phyloP scores from a whole-genome alignment of 78 protist species.

The Mastigamoeba balamuthi region DNA sequence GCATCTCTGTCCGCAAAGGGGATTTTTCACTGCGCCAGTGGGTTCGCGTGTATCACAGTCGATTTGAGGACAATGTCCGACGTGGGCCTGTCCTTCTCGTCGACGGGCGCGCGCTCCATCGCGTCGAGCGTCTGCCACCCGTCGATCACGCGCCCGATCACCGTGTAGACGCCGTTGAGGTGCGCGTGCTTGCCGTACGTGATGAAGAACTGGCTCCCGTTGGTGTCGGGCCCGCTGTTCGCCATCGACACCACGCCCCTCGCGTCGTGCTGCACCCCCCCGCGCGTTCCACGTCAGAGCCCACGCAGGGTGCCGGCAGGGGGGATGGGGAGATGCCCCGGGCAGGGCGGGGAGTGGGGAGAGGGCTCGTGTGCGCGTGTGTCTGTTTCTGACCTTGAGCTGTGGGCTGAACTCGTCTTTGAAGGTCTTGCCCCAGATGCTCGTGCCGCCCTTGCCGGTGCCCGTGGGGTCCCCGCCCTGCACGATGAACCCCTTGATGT shows the following conservation, averaged over 20 bases:
- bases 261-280: slow-evolving; percentile 42
- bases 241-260: slow-evolving; percentile 77
- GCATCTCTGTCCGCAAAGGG: no score
- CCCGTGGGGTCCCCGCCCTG: slow-evolving; percentile 88
- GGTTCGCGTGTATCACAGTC: slow-evolving; percentile 79
- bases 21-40: no score
- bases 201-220: slow-evolving; percentile 71
- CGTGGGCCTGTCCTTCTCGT: slow-evolving; percentile 59
- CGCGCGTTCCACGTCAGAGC: not conserved
- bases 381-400: slow-evolving; percentile 23
- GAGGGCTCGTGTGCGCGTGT: no score
- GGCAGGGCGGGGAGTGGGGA: no score
- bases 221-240: slow-evolving; percentile 63
- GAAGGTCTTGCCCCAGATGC: slow-evolving; percentile 68
- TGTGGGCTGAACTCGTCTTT: slow-evolving; percentile 61
- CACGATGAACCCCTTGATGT: slow-evolving; percentile 70
- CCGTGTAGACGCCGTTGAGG: slow-evolving; percentile 65
- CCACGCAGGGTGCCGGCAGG: not conserved
- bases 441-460: slow-evolving; percentile 80
- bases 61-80: slow-evolving; percentile 21
- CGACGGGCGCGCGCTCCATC: slow-evolving; percentile 66
- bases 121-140: slow-evolving; percentile 74
- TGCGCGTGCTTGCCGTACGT: slow-evolving; percentile 57
- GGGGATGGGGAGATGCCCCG: no score
- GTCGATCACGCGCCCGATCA: slow-evolving; percentile 74